Evolutionary conservation across 169 alveolate genomes (phyloP), one percentile per base, ranked within the genome.

Genomic region (Plasmodium malariae): DNA sequence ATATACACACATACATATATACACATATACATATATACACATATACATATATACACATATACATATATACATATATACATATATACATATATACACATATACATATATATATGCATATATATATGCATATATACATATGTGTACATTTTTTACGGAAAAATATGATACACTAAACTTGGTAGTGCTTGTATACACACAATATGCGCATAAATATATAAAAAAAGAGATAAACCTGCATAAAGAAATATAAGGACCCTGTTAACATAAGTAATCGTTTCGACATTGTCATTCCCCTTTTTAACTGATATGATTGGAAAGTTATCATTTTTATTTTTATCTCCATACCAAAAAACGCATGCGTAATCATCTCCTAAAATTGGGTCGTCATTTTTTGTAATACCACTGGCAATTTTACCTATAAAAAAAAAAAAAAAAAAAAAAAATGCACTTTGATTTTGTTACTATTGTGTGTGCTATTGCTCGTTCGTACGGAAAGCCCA

Each of bases 321-420:
- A 83, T 95, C 98, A 43, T 88, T 95, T 40, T 92, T 91, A 63
- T 88, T 74, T 49, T 93, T 71, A 19, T 94, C 96, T 4, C 98
- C 98, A 59, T 93, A 93, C 98, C 98, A 97, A 17, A 94, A 89
- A 32, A 96, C 98, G 70, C 98, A 97, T 45, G 94, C 92, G 30
- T 93, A 93, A 59, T 97, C 98, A 85, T 94, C 97, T 12, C 98
- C 97, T 48, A 95, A 89, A 2, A 96, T 95, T 17, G 98, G 98
- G 60, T 96, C 98, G 37, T 95, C 97, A 34, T 87, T 88, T 51
- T 96, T 90, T 26, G 94, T 94, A 45, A 96, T 94, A 32, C 95
- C 97, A 67, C 89, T 76, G 7, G 98, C 98, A 19, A 96, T 95
- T 63, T 89, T 93, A 37, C 93, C 98, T 96, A 93, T 19, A 40